Evolutionary conservation across 257 asterid species (phyloP).

Genomic region (Solanum pimpinellifolium): DNA sequence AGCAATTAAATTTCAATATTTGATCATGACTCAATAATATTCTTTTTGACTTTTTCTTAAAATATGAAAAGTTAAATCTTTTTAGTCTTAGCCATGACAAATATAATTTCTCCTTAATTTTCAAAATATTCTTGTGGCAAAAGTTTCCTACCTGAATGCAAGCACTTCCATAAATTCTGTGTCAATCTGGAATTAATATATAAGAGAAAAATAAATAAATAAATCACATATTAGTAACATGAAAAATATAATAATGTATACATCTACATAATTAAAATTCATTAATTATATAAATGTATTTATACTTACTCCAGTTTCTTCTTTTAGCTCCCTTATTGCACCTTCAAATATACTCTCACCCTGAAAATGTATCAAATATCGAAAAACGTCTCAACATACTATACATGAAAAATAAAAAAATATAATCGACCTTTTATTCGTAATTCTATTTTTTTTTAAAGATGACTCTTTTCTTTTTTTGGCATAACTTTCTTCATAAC

Average conservation of each 20-base stretch:
- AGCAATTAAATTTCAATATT: background rate
- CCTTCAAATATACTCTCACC: slow-evolving; percentile 61
- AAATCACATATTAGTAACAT: background rate
- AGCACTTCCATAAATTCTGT: slow-evolving; percentile 17
- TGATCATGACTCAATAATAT: background rate
- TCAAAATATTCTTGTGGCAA: background rate
- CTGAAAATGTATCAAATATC: slow-evolving; percentile 18
- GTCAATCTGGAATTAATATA: slow-evolving; percentile 27
- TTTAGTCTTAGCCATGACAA: background rate
- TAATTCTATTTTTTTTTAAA: background rate
- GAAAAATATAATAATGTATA: background rate
- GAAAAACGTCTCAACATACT: background rate
- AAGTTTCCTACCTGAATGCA: slow-evolving; percentile 15
- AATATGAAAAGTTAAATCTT: background rate
- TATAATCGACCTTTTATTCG: background rate
- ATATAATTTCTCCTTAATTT: background rate
- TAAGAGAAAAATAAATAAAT: background rate
- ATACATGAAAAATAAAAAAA: background rate
- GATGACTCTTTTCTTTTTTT: background rate
- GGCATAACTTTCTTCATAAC: too few species aligned
- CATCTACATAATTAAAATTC: background rate
- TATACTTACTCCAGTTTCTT: slow-evolving; percentile 71
- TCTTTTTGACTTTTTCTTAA: background rate
- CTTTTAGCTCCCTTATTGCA: slow-evolving; percentile 66
- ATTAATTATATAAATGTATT: background rate